Evolutionary conservation across 768 basidiomycete genomes (phyloP), one percentile per base, ranked within the genome.

Genomic region (Rhizopogon salebrosus): DNA sequence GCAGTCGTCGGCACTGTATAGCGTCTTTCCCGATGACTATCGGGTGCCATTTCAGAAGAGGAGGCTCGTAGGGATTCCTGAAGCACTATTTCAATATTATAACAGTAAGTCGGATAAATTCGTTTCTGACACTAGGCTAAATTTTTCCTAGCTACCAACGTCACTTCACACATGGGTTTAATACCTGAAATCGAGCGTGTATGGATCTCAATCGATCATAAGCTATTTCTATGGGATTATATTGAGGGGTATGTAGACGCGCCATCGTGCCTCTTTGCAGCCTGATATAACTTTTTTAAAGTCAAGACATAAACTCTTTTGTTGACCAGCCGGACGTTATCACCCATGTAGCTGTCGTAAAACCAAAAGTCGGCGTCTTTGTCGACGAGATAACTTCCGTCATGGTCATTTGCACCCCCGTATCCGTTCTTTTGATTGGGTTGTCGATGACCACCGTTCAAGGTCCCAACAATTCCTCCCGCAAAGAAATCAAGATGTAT

Each of bases 151-250:
- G 89, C 77, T 52, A 77, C 81, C 34, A 84, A 74, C 62, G 80
- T 87, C 50, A 82, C 82, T 23, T 84, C 89, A 16, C 85, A 89
- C 62, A 88, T 97, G 87, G 95, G 95, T 9, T 70, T 99, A 49
- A 80, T 98, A 65, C 85, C 93, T 23, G 90, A 95, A 61, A 90
- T 98, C 56, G 92, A 95, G 60, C 82, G 93, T 41, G 94, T 89
- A 0, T 99, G 94, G 93, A 88, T 98, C 57, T 88, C 92, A 9
- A 88, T 95, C 53, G 93, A 98, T 71, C 85, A 94, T 68, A 91
- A 92, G 61, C 75, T 99, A 31, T 91, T 97, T 62, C 74, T 99
- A 22, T 98, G 97, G 97, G 93, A 99, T 69, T 99, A 97, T 66
- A 73, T 85, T 34, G 90, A 95, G 60, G 92, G 93, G 95, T 95